A percentile compares a stretch with the other conserved stretches of the same genome.
phyloP scores from a whole-genome alignment of 345 rosid genomes.

The Sisymbrium altissimum region DNA sequence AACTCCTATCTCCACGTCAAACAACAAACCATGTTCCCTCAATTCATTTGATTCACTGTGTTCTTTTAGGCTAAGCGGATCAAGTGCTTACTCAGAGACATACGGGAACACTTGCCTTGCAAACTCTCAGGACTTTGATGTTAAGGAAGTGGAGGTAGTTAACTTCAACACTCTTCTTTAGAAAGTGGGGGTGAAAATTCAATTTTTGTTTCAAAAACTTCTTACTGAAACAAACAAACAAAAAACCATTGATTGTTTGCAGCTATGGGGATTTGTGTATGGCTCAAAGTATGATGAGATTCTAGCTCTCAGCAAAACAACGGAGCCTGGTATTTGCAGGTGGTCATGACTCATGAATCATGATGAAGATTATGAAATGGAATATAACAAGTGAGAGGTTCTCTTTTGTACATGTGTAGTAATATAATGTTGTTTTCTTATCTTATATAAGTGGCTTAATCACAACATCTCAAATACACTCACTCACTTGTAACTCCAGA shows the following conservation, averaged over 20 bases:
- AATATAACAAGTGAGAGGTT: background rate
- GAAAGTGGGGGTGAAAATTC: background rate
- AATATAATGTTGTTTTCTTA: background rate
- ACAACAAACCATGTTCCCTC: background rate
- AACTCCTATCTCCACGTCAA: background rate
- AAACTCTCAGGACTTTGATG: slow-evolving; percentile 73
- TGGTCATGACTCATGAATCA: slow-evolving; percentile 55
- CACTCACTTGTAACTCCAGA: background rate
- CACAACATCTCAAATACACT: background rate
- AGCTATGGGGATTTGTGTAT: slow-evolving; percentile 94
- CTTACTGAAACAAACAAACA: background rate
- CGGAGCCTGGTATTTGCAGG: slow-evolving; percentile 73
- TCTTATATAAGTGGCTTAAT: slow-evolving; percentile 3
- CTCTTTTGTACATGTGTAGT: slow-evolving; percentile 19
- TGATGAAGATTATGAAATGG: background rate
- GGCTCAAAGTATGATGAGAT: slow-evolving; percentile 84
- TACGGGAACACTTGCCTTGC: slow-evolving; percentile 93
- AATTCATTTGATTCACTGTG: background rate
- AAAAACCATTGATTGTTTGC: slow-evolving; percentile 13
- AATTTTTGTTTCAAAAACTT: background rate
- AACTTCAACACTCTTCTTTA: background rate
- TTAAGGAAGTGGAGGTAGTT: slow-evolving; percentile 87
- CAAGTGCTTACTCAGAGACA: slow-evolving; percentile 90
- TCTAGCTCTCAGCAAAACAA: slow-evolving; percentile 60
- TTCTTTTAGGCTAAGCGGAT: slow-evolving; percentile 62